Evolutionary conservation across 805 yeast genomes (phyloP), one percentile per base, ranked within the genome.

Genomic region (Ogataea paraovalis): DNA sequence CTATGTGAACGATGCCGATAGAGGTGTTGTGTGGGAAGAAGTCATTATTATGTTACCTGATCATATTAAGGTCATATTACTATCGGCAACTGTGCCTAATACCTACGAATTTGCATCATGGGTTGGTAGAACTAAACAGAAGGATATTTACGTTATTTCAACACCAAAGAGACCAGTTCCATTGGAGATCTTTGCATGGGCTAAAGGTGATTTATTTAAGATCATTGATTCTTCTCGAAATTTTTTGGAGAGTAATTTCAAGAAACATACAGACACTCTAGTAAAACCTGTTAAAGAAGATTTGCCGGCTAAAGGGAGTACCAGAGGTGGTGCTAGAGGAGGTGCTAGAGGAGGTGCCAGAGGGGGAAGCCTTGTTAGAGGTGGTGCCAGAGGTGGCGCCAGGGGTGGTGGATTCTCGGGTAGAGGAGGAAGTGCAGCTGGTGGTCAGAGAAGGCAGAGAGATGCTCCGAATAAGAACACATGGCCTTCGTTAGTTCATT

Each of bases 1-100:
- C 71, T 94, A 94, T 69, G 94, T 94, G 95, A 83, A 97, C 71
- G 99, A 94, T 66, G 85, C 89, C 58, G 94, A 90, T 56, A 82
- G 99, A 71, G 99, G 99, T 66, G 99, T 94, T 45, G 99, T 94
- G 32, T 94, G 99, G 99, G 99, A 94, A 70, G 99, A 94, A 68
- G 92, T 98, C 14, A 92, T 94, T 55, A 94, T 94, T 49, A 72
- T 94, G 63, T 74, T 94, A 39, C 99, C 99, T 3, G 97, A 95
- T 59, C 91, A 91, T 73, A 97, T 94, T 16, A 92, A 87, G 55
- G 89, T 91, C 61, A 97, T 92, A 3, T 87, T 92, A 60, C 70
- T 92, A 54, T 90, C 97, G 13, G 98, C 98, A 42, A 94, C 99
- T 0, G 98, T 94, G 7, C 99, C 99, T n/a, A 94, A 94, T 64